Conservation (phyloP, 2,329 filamentous ascomycete genomes). For the Fusarium longipes region DNA sequence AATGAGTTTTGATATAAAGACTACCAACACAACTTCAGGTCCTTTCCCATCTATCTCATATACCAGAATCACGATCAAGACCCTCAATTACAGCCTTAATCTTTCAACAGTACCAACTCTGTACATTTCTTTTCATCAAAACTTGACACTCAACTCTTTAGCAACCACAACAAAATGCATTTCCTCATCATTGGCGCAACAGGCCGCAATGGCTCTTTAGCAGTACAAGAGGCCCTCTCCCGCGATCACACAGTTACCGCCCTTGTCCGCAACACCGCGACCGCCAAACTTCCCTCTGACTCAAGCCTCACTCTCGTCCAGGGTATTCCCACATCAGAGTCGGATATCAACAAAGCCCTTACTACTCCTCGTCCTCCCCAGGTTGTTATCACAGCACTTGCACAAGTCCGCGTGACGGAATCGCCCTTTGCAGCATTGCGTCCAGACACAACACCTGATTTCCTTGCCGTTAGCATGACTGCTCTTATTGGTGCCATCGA, state of each 20-base stretch:
- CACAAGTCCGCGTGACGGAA: slow-evolving; percentile 12
- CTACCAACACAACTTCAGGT: accelerated
- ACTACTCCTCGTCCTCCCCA: not conserved
- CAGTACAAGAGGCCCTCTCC: slow-evolving; percentile 15
- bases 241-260: slow-evolving; percentile 23
- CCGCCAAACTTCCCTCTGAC: not conserved
- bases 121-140: not conserved
- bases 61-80: no score
- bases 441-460: slow-evolving; percentile 23
- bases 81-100: not conserved
- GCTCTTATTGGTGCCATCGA: not conserved
- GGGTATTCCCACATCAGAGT: slow-evolving; percentile 18
- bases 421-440: slow-evolving; percentile 17
- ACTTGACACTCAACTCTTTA: accelerated
- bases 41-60: accelerated
- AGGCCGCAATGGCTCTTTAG: slow-evolving; percentile 31
- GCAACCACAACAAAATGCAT: slow-evolving; percentile 28
- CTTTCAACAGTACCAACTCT: not conserved
- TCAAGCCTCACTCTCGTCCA: slow-evolving; percentile 19
- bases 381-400: slow-evolving; percentile 15
- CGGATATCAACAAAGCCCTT: slow-evolving; percentile 4
- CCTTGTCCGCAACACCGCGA: slow-evolving; percentile 12
- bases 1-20: slow-evolving; percentile 15
- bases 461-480: slow-evolving; percentile 22
- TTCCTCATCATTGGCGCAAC: slow-evolving; percentile 33